phyloP scores from a whole-genome alignment of 1,284 basidiomycete species.

The Schizophyllum commune region DNA sequence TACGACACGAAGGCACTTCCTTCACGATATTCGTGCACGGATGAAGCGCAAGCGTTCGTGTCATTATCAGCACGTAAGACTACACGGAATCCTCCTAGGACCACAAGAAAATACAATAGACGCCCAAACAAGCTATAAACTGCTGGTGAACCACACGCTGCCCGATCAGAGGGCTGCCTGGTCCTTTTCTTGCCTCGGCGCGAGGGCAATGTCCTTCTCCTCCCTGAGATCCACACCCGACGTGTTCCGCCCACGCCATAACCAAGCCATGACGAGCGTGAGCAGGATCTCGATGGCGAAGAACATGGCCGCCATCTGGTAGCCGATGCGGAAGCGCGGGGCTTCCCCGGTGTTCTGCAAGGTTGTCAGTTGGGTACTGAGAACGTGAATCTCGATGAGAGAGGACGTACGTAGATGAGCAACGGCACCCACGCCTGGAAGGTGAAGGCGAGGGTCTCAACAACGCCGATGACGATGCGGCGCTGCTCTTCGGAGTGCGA shows the following conservation, averaged over 20 bases:
- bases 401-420: neutral
- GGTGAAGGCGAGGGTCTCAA: slow-evolving; percentile 2
- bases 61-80: too few relatives aligned
- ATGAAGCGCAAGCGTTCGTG: too few relatives aligned
- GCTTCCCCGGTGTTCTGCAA: neutral
- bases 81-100: neutral
- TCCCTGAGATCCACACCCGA: neutral
- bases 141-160: neutral
- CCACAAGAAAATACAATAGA: neutral
- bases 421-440: neutral
- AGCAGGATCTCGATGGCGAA: neutral
- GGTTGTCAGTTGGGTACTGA: neutral
- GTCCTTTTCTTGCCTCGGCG: neutral
- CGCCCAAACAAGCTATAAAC: neutral
- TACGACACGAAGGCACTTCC: too few relatives aligned
- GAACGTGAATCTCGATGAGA: neutral
- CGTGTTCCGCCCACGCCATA: neutral
- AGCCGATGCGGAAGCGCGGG: neutral
- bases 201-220: neutral
- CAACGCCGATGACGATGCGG: slow-evolving; percentile 7
- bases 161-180: neutral
- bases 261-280: neutral
- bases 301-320: neutral
- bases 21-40: too few relatives aligned
- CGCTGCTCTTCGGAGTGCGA: slow-evolving; percentile 8